phyloP scores from a whole-genome alignment of 2,329 filamentous ascomycete species.

The Simplicillium aogashimaense region DNA sequence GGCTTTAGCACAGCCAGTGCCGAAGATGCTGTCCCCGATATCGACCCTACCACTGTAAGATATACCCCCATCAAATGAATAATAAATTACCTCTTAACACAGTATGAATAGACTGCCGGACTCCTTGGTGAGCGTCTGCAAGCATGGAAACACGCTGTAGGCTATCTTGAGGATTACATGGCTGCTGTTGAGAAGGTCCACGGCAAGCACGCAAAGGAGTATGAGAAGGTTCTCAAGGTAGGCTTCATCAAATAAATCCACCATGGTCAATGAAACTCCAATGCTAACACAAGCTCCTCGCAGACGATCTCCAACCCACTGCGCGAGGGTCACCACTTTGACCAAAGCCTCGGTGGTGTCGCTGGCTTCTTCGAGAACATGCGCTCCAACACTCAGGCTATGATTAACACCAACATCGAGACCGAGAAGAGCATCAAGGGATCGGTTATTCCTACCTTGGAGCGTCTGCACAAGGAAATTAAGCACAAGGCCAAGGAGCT shows the following conservation, averaged over 20 bases:
- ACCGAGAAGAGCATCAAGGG: conserved; percentile 86
- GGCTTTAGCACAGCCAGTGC: conserved; percentile 29
- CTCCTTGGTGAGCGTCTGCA: conserved; percentile 80
- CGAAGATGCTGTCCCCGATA: conserved; percentile 50
- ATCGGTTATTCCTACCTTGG: conserved; percentile 77
- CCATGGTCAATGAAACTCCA: neutral
- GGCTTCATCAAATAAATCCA: neutral
- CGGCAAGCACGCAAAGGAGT: conserved; percentile 80
- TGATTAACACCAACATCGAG: conserved; percentile 82
- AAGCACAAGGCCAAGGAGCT: conserved; percentile 95
- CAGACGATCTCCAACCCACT: conserved; percentile 78
- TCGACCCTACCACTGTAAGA: conserved; percentile 48
- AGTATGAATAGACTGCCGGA: conserved; percentile 50
- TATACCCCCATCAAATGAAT: neutral
- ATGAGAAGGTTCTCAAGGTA: conserved; percentile 85
- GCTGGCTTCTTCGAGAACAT: conserved; percentile 91
- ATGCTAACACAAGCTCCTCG: neutral
- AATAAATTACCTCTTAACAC: neutral
- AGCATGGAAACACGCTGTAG: conserved; percentile 93
- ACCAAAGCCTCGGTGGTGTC: conserved; percentile 77
- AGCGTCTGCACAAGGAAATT: conserved; percentile 88
- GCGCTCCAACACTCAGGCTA: conserved; percentile 80
- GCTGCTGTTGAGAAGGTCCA: conserved; percentile 77
- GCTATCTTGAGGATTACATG: conserved; percentile 86
- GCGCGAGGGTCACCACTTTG: conserved; percentile 86